Evolutionary conservation across 352 stramenopile species (phyloP).

Genomic region (Albugo laibachii): DNA sequence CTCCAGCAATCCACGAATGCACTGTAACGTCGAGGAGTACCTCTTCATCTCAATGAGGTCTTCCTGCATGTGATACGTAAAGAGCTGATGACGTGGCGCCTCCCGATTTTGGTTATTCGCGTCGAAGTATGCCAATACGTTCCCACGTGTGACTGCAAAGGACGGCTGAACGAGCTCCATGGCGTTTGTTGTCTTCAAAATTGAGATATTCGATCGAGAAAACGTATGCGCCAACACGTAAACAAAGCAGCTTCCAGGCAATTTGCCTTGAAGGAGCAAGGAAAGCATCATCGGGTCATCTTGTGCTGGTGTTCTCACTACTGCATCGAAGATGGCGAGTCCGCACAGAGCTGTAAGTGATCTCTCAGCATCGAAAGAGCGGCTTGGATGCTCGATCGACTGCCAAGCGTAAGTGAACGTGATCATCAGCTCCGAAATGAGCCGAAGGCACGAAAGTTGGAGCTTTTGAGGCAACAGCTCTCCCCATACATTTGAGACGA

Average conservation of each 20-base stretch:
- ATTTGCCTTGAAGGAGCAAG: slow-evolving; percentile 38
- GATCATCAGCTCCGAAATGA: slow-evolving; percentile 61
- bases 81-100: slow-evolving; percentile 21
- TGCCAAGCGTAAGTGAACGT: slow-evolving; percentile 73
- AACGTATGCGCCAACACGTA: slow-evolving; percentile 72
- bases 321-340: slow-evolving; percentile 62
- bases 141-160: slow-evolving; percentile 46
- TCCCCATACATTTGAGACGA: slow-evolving; percentile 40
- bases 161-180: slow-evolving; percentile 74
- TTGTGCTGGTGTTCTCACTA: slow-evolving; percentile 50
- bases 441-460: slow-evolving; percentile 57
- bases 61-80: slow-evolving; percentile 78
- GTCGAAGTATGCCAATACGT: slow-evolving; percentile 69
- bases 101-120: slow-evolving; percentile 22
- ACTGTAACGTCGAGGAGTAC: slow-evolving; percentile 74
- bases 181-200: slow-evolving; percentile 44
- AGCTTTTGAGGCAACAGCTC: slow-evolving; percentile 51
- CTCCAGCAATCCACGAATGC: slow-evolving; percentile 75
- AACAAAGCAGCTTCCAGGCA: slow-evolving; percentile 16
- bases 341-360: slow-evolving; percentile 57
- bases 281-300: slow-evolving; percentile 66
- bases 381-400: slow-evolving; percentile 72
- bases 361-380: slow-evolving; percentile 72
- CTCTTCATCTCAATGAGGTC: slow-evolving; percentile 80
- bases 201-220: slow-evolving; percentile 67